A percentile compares a stretch with the other conserved stretches of the same genome.
Conservation (phyloP, 2,329 filamentous ascomycete genomes). For the Metarhizium sp. region DNA sequence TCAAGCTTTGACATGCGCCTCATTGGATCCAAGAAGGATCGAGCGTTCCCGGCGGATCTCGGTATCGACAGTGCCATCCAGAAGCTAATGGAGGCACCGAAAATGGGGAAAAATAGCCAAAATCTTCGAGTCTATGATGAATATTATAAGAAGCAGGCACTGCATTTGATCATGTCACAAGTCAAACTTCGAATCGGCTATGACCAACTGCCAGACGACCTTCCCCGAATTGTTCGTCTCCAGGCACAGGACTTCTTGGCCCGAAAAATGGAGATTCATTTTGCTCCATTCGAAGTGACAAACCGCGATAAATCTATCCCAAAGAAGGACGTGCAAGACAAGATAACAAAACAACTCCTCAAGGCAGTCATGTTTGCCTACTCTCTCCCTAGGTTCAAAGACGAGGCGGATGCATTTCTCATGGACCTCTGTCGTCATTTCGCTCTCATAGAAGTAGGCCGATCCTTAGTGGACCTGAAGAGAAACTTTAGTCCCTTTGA, state of each 20-base stretch:
- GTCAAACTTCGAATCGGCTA: conserved; percentile 83
- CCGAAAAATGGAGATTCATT: conserved; percentile 61
- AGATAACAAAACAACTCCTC: conserved; percentile 72
- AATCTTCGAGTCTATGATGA: conserved; percentile 55
- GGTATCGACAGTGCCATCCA: conserved; percentile 83
- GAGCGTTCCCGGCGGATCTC: conserved; percentile 77
- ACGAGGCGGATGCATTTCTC: conserved; percentile 66
- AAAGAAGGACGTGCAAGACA: conserved; percentile 81
- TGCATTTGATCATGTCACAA: conserved; percentile 79
- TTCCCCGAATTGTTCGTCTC: conserved; percentile 73
- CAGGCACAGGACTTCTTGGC: conserved; percentile 79
- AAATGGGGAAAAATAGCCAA: conserved; percentile 41
- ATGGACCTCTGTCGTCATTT: conserved; percentile 82
- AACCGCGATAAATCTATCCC: conserved; percentile 74
- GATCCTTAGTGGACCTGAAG: conserved; percentile 72
- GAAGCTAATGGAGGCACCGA: conserved; percentile 75
- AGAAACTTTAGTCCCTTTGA: conserved; percentile 72
- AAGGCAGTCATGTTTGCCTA: conserved; percentile 83
- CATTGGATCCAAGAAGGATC: conserved; percentile 79
- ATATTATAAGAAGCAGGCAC: conserved; percentile 89
- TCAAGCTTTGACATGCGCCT: conserved; percentile 83
- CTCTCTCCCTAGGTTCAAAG: conserved; percentile 70
- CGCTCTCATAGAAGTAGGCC: conserved; percentile 79
- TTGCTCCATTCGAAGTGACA: conserved; percentile 61
- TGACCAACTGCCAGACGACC: conserved; percentile 82